Conservation (phyloP, 352 stramenopile species). For the Phytophthora rubi region DNA sequence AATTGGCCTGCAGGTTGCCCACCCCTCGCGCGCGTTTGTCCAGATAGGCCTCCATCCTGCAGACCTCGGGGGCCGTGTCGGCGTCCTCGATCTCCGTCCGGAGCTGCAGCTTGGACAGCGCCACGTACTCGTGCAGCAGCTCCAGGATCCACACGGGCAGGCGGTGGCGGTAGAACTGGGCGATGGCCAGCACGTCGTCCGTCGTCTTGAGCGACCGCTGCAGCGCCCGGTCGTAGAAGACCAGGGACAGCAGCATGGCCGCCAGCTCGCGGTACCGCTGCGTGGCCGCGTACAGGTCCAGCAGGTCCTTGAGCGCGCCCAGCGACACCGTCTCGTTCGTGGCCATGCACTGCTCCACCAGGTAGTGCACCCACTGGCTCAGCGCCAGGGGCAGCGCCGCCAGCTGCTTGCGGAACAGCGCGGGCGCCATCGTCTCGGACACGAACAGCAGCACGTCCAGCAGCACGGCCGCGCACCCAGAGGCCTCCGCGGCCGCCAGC, state of each 20-base stretch:
- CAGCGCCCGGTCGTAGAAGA: constrained; percentile 53
- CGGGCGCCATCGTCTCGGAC: constrained; percentile 75
- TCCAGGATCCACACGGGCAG: constrained; percentile 66
- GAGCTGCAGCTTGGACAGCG: constrained; percentile 59
- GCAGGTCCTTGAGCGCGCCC: constrained; percentile 43
- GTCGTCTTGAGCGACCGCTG: constrained; percentile 43
- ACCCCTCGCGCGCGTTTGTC: constrained; percentile 67
- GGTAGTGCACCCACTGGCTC: constrained; percentile 76
- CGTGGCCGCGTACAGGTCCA: constrained; percentile 59
- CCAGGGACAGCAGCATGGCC: constrained; percentile 59
- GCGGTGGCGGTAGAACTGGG: constrained; percentile 53
- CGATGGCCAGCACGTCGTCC: constrained; percentile 58
- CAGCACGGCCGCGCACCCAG: constrained; percentile 62
- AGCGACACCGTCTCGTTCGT: constrained; percentile 58
- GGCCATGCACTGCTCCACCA: constrained; percentile 60
- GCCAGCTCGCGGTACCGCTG: constrained; percentile 60
- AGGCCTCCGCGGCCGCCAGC: constrained; percentile 53
- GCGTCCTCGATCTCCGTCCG: constrained; percentile 59
- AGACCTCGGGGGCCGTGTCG: constrained; percentile 46
- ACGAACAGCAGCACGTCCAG: constrained; percentile 80
- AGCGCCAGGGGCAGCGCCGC: constrained; percentile 42
- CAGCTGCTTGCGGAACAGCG: constrained; percentile 59
- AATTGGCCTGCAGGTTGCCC: constrained; percentile 71
- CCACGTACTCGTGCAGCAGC: constrained; percentile 63
- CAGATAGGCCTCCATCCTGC: constrained; percentile 44